These are phyloP conservation scores for Cyberlindnera lachancei DNA, from an alignment of 805 yeast species.

Conservation along the genomic window DNA sequence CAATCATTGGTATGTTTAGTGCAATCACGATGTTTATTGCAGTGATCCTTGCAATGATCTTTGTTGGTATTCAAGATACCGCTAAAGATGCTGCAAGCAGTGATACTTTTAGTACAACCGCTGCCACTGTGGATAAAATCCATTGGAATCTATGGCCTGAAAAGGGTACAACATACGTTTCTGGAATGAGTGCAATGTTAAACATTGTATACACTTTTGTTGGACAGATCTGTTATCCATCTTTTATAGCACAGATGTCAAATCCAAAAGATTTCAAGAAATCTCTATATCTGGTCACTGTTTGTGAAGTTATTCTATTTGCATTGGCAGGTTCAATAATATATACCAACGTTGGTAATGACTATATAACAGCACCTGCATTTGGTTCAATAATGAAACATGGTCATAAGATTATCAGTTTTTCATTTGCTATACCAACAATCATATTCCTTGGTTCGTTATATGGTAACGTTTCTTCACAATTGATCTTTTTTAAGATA, in stretches of 20 bases:
- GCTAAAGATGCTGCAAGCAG: too few relatives aligned
- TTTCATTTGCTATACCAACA: constrained; percentile 57
- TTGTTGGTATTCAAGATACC: constrained; percentile 45
- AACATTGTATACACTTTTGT: constrained; percentile 58
- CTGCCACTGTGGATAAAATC: constrained; percentile 32
- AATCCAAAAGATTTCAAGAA: constrained; percentile 50
- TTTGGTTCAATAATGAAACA: constrained; percentile 45
- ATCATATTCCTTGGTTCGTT: constrained; percentile 47
- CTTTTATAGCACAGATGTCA: constrained; percentile 54
- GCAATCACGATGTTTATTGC: constrained; percentile 54
- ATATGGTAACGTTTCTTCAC: constrained; percentile 47
- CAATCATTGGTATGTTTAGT: constrained; percentile 42
- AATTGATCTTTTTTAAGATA: constrained; percentile 40
- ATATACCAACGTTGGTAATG: constrained; percentile 50
- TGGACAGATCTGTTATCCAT: constrained; percentile 58
- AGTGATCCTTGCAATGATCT: constrained; percentile 42
- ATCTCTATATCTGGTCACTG: constrained; percentile 45
- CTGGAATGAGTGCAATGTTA: constrained; percentile 47
- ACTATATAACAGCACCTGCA: constrained; percentile 51
- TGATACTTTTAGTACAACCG: too few relatives aligned
- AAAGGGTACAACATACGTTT: constrained; percentile 44
- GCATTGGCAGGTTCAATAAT: constrained; percentile 50
- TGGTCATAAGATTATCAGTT: constrained; percentile 43
- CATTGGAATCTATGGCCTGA: constrained; percentile 42
- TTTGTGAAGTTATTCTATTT: constrained; percentile 41